These are phyloP conservation scores for Inonotus obliquus DNA, from an alignment of 1,284 basidiomycete species.

Conservation along the genomic window DNA sequence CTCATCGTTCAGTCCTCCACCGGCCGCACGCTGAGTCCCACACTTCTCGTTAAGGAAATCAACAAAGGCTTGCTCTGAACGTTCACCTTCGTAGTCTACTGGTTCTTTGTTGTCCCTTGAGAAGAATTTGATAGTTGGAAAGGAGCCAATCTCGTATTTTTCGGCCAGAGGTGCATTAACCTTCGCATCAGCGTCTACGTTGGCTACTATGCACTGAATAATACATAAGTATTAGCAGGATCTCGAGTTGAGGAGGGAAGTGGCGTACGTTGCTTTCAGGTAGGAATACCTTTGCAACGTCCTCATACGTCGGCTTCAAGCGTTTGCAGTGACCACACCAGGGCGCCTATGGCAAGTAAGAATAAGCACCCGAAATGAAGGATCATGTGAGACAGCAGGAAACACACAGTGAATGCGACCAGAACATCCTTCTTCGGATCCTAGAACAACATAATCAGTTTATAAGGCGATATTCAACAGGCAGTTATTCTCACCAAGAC, in stretches of 20 bases:
- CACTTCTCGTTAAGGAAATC: conserved; percentile 83
- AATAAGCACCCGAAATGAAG: not conserved
- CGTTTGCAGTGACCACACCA: conserved; percentile 89
- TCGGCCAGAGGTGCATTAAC: conserved; percentile 73
- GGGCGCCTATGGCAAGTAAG: conserved; percentile 45
- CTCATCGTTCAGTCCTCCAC: conserved; percentile 75
- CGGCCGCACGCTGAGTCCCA: conserved; percentile 77
- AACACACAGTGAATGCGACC: conserved; percentile 81
- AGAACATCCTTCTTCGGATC: conserved; percentile 78
- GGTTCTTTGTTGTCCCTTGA: conserved; percentile 60
- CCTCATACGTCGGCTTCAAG: conserved; percentile 84
- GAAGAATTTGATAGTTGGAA: conserved; percentile 97
- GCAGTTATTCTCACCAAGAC: conserved; percentile 49
- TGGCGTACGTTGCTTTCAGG: conserved; percentile 61
- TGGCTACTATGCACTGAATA: conserved; percentile 76
- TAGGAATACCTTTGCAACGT: conserved; percentile 77
- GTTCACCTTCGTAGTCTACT: conserved; percentile 62
- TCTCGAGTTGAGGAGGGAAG: not conserved
- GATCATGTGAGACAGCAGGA: not conserved
- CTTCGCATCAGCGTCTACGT: conserved; percentile 85
- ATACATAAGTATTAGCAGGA: not conserved
- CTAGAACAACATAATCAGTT: conserved; percentile 31
- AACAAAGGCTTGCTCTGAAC: conserved; percentile 68
- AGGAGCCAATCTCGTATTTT: conserved; percentile 70
- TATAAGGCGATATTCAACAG: not conserved